Evolutionary conservation across 441 rosid genomes (phyloP).

Genomic region (Macaranga tanarius): DNA sequence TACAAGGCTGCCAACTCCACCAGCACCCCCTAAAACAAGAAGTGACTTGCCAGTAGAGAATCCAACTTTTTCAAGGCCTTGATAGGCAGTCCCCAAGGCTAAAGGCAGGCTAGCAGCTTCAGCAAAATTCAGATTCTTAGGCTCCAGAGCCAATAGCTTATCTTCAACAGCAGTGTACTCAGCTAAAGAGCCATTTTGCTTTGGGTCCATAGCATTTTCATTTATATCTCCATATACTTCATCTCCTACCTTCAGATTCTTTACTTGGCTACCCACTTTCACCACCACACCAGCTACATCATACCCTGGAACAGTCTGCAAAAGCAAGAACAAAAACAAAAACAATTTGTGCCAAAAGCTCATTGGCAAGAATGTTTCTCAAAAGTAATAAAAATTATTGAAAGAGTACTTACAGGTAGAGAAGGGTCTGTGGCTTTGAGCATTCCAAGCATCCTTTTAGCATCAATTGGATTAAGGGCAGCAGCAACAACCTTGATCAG

Average conservation of each 20-base stretch:
- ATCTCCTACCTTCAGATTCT: constrained; percentile 44
- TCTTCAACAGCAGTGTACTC: constrained; percentile 79
- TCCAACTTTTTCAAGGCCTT: constrained; percentile 68
- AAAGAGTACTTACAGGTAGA: constrained; percentile 44
- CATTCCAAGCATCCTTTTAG: constrained; percentile 55
- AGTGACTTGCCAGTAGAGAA: constrained; percentile 62
- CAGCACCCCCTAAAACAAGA: constrained; percentile 73
- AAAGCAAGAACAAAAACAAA: neutral
- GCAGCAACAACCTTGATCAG: constrained; percentile 68
- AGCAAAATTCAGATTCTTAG: constrained; percentile 61
- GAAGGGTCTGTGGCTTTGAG: constrained; percentile 71
- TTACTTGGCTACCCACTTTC: constrained; percentile 57
- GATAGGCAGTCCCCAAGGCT: constrained; percentile 69
- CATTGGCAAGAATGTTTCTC: too few species aligned
- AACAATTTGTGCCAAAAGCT: neutral
- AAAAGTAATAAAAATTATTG: neutral
- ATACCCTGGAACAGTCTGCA: constrained; percentile 72
- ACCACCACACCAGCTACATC: constrained; percentile 84
- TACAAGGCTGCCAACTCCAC: constrained; percentile 79
- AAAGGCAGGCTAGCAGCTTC: constrained; percentile 77
- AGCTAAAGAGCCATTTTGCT: constrained; percentile 62
- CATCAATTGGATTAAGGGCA: constrained; percentile 73
- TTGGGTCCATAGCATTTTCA: constrained; percentile 72
- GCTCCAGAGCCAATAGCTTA: constrained; percentile 62
- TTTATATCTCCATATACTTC: constrained; percentile 71